A percentile compares a stretch with the other conserved stretches of the same genome.
These are phyloP conservation scores for Alternaria triticina DNA, from an alignment of 2,329 filamentous ascomycete species.

Conservation along the genomic window DNA sequence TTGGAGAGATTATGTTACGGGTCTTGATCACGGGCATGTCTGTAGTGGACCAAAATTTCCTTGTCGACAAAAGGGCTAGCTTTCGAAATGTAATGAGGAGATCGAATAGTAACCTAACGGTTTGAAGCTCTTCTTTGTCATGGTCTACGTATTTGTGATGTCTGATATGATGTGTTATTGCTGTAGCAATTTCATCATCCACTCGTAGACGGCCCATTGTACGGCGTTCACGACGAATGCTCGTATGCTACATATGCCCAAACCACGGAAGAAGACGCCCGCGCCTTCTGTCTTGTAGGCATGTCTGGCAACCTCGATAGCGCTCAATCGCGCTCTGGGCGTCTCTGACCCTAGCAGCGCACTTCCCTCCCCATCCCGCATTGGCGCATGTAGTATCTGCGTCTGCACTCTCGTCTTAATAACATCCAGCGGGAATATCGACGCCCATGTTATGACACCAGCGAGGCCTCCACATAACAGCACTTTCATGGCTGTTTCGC, in stretches of 20 bases:
- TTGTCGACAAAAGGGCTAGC: constrained; percentile 45
- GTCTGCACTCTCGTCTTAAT: constrained; percentile 92
- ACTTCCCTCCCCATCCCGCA: constrained; percentile 22
- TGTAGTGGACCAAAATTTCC: constrained; percentile 36
- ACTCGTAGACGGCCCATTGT: constrained; percentile 92
- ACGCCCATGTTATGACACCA: constrained; percentile 86
- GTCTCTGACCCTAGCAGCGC: constrained; percentile 24
- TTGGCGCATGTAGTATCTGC: constrained; percentile 53
- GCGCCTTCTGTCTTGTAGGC: constrained; percentile 75
- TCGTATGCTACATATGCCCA: constrained; percentile 81
- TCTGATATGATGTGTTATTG: background rate
- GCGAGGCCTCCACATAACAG: constrained; percentile 86
- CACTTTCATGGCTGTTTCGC: constrained; percentile 65
- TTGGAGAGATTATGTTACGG: constrained; percentile 18
- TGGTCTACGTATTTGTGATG: background rate
- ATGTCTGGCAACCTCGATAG: constrained; percentile 68
- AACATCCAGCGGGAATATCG: constrained; percentile 89
- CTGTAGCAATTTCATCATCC: constrained; percentile 68
- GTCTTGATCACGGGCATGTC: constrained; percentile 15
- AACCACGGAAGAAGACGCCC: constrained; percentile 79
- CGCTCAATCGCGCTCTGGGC: constrained; percentile 53
- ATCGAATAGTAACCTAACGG: constrained; percentile 4
- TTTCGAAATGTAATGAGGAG: constrained; percentile 14
- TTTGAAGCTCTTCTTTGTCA: background rate
- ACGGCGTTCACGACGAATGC: constrained; percentile 94